Evolutionary conservation across 148 eudicot species (phyloP).

Genomic region (Agrostemma githago): DNA sequence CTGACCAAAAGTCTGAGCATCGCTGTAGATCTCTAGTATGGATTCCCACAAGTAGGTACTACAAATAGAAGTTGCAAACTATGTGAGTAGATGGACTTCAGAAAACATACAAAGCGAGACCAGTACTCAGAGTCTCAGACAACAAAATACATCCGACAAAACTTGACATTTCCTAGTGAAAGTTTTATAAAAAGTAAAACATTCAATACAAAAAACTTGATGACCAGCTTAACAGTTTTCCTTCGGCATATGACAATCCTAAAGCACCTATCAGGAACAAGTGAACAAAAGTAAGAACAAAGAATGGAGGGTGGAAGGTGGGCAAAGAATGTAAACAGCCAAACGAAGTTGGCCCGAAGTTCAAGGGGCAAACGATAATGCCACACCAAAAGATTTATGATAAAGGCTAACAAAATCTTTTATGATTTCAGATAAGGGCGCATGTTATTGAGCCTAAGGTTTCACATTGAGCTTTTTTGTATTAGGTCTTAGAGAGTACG

Average conservation of each 20-base stretch:
- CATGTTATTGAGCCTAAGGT: too few species aligned
- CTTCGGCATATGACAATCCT: too few species aligned
- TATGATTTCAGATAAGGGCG: too few species aligned
- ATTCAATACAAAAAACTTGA: neutral
- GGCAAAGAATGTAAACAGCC: too few species aligned
- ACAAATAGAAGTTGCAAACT: neutral
- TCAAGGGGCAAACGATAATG: neutral
- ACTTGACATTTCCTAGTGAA: neutral
- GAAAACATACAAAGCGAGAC: neutral
- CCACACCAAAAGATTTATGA: neutral
- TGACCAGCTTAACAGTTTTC: neutral
- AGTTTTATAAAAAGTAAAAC: neutral
- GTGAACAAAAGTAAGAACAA: neutral
- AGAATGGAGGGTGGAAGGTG: neutral
- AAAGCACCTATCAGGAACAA: neutral
- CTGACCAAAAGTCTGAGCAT: conserved; percentile 75
- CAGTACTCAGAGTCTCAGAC: neutral
- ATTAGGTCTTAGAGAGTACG: too few species aligned
- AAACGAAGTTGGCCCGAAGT: neutral
- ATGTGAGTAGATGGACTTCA: neutral
- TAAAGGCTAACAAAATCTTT: neutral
- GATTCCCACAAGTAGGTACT: conserved; percentile 80
- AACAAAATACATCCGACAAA: neutral
- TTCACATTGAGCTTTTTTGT: too few species aligned
- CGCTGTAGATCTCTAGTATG: conserved; percentile 67